These are phyloP conservation scores for Nepenthes mirabilis DNA, from an alignment of 148 eudicot species.

Conservation along the genomic window DNA sequence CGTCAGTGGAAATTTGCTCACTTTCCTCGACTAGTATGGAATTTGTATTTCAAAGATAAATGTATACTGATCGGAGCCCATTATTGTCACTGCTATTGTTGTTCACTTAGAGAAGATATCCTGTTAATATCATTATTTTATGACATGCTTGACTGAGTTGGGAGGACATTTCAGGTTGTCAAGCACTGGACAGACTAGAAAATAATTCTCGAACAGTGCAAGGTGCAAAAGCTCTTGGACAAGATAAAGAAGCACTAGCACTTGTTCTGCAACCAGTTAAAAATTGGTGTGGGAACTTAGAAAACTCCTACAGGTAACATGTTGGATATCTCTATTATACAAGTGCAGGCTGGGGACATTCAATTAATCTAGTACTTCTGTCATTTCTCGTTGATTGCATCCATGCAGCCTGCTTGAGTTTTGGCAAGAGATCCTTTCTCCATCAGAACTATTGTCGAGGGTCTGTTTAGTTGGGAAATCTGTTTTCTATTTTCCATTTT, in stretches of 20 bases:
- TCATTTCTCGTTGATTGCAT: too few species aligned
- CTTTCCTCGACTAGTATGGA: too few species aligned
- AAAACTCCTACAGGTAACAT: conserved; percentile 41
- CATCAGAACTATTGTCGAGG: too few species aligned
- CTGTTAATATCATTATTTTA: not conserved
- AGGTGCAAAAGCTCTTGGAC: conserved; percentile 78
- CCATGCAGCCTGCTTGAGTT: too few species aligned
- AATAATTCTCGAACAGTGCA: conserved; percentile 66
- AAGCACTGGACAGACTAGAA: conserved; percentile 67
- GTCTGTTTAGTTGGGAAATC: too few species aligned
- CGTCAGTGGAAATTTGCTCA: too few species aligned
- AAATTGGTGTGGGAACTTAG: conserved; percentile 32
- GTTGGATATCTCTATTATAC: not conserved
- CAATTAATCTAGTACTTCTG: not conserved
- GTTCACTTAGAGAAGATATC: too few species aligned
- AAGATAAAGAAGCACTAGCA: conserved; percentile 65
- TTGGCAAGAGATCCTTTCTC: too few species aligned
- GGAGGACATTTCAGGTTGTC: conserved; percentile 43
- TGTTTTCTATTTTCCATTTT: too few species aligned
- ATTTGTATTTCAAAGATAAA: too few species aligned
- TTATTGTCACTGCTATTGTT: not conserved
- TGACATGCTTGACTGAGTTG: not conserved
- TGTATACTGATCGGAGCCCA: too few species aligned
- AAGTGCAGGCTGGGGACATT: not conserved
- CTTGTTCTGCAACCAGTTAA: conserved; percentile 62